Evolutionary conservation across 2,329 filamentous ascomycete genomes (phyloP), one percentile per base, ranked within the genome.

Genomic region (Aspergillus versicolor): DNA sequence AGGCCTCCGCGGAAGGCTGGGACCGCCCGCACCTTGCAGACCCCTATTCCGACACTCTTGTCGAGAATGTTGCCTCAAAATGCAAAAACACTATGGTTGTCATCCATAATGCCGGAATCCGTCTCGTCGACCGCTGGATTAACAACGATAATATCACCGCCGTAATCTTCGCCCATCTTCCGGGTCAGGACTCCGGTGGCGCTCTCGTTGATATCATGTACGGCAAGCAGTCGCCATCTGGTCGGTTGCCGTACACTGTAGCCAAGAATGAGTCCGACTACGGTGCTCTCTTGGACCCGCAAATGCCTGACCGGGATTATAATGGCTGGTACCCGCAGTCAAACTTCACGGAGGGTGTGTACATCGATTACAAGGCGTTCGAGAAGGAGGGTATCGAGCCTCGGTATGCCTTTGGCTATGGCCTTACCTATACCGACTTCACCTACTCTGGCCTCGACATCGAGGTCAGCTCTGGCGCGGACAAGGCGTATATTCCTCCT

Each of bases 51-150:
- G 84, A 88, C 59, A 71, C 70, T 0, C 73, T 88, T 0, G 79
- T 88, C 52, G 69, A 72, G 4, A 77, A 80, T 44, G 83, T 88
- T 2, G 85, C 86, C 0, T 71, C 77, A 6, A 74, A 76, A n/a
- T 88, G 84, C 71, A 79, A 76, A 61, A 86, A 84, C 58, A 88
- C 86, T 1, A 78, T 88, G 30, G 86, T 88, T 0, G 76, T 88
- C 1, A 77, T 88, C 4, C 86, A 88, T 69, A 88, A 86, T 42
- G 84, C 84, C 1, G 86, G 86, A 0, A 75, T 81, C 12, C 78
- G 85, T 3, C 71, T 86, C 0, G 81, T 88, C 0, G 57, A 60
- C 37, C 75, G 75, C 2, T 88, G 83, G 73, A 76, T 84, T 60
- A 82, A 87, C 50, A 80, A 88, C 54, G 73, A 80, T 15, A 88